Base-by-base conservation (phyloP, 1,284 basidiomycete genomes). In the Golubevia pallescens region DNA sequence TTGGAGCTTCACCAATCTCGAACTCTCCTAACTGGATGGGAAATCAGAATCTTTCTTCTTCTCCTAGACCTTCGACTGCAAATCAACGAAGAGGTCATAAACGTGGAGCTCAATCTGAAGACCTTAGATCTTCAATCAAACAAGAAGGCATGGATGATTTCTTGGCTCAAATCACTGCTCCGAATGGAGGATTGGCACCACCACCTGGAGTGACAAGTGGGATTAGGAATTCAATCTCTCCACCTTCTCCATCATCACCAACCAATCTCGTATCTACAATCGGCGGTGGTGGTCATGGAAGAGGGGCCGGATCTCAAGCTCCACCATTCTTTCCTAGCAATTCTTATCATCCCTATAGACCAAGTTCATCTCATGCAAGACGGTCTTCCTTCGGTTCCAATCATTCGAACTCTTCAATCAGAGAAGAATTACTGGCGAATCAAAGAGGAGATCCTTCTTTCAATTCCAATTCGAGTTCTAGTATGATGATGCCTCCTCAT, bases 161-260 rank as follows among this genome's bases (percentile, higher is more conserved):
- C 61, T 62, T 78, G 1, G 52, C 63, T 13, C 64, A 72, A 60
- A 78, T 80, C 67, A 80, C 78, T 1, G 73, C 74, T 4, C 73
- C 76, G 14, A 70, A 80, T 42, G 78, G 78, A 8, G 69, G 71
- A 8, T 69, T 80, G 32, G 78, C 76, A 14, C 78, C 78, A 23
- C 77, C 77, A 8, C 62, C 67, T 24, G 28, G 28, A 28, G 28
- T 28, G 28, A 28, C 28, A 28, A 28, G 28, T 28, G 28, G 28
- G 28, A 28, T 28, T 28, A 28, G 28, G 28, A 48, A 48, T 16
- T 10, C 42, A 13, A 13, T 16, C 8, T 48, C 42, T 48, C 42
- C 42, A 13, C 42, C 42, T 48, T 13, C 8, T 16, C 42, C 42
- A 16, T 16, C 42, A 48, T 48, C 42, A 13, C 42, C 42, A 48